Base-by-base conservation (phyloP, 1,139 yeast genomes). In the Blastobotrys illinoisensis region DNA sequence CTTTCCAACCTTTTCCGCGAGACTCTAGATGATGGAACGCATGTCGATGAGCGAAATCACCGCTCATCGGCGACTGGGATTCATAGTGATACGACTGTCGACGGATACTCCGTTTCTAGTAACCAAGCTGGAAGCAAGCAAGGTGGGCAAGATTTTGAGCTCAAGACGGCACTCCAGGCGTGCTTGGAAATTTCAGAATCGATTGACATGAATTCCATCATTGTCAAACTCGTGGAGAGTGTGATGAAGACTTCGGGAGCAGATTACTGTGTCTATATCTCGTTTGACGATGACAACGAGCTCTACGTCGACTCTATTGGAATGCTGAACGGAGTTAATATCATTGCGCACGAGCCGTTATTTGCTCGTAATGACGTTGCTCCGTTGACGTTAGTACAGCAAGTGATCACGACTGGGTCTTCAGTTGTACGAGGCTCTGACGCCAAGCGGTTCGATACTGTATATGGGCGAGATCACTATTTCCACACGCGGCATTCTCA, bases 151-250 rank as follows among this genome's bases (percentile, higher is more conserved):
- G 62, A 61, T 47, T 48, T 54, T 28, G 66, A 65, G 47, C 59
- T 65, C 48, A 65, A 65, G 54, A 57, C 60, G 13, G 68, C 71
- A 2, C 58, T 70, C 51, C 73, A 74, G 56, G 75, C 81, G 2
- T 79, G 83, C 61, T 68, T 79, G 28, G 75, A 75, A 32, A 79
- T 80, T 32, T 75, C 82, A 0, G 82, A 79, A 60, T 74, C 80
- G 2, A 71, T 75, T 13, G 74, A 74, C 53, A 68, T 71, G 51
- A 72, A 70, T 7, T 64, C 74, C 2, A 78, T 79, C 54, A 67
- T 76, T 3, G 64, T 68, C 49, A 76, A 72, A 52, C 63, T 80
- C 28, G 67, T 79, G 1, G 72, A 74, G 53, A 75, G 78, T 56
- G 71, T 79, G 1, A 70, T 79, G 44, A 60, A 66, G 50, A 74